These are phyloP conservation scores for Colletotrichum trifolii DNA, from an alignment of 2,329 filamentous ascomycete genomes.

Conservation along the genomic window DNA sequence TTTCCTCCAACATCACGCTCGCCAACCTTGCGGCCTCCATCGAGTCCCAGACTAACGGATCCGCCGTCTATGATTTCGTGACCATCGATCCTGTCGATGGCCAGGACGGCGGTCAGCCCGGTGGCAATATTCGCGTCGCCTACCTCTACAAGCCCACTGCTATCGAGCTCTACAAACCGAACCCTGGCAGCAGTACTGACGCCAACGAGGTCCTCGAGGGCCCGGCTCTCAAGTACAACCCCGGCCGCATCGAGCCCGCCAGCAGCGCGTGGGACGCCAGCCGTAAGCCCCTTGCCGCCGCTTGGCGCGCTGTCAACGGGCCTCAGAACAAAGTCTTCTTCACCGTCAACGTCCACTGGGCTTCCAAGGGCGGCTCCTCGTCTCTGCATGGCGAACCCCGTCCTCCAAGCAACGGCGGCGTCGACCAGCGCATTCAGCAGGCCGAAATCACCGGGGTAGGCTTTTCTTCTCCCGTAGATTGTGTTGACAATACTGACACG, in stretches of 20 bases:
- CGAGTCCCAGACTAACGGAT: slow-evolving; percentile 50
- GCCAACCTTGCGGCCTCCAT: slow-evolving; percentile 65
- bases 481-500: slow-evolving; percentile 31
- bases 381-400: slow-evolving; percentile 73
- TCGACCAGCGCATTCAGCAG: slow-evolving; percentile 67
- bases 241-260: slow-evolving; percentile 71
- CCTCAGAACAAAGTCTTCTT: slow-evolving; percentile 67
- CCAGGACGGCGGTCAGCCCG: slow-evolving; percentile 73
- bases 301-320: slow-evolving; percentile 69
- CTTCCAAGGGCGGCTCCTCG: slow-evolving; percentile 73
- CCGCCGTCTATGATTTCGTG: slow-evolving; percentile 68
- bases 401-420: slow-evolving; percentile 73
- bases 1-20: slow-evolving; percentile 68
- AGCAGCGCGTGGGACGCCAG: slow-evolving; percentile 69
- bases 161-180: slow-evolving; percentile 68
- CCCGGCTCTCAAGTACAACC: slow-evolving; percentile 73
- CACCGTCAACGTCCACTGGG: slow-evolving; percentile 78
- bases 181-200: slow-evolving; percentile 64
- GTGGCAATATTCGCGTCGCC: slow-evolving; percentile 77
- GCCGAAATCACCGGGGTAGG: slow-evolving; percentile 67
- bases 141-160: slow-evolving; percentile 75
- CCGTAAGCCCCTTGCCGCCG: slow-evolving; percentile 75
- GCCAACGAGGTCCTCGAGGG: slow-evolving; percentile 68
- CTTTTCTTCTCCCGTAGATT: not conserved
- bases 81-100: slow-evolving; percentile 70